Base-by-base conservation (phyloP, 73 alveolate genomes). In the Blepharisma japonicum region DNA sequence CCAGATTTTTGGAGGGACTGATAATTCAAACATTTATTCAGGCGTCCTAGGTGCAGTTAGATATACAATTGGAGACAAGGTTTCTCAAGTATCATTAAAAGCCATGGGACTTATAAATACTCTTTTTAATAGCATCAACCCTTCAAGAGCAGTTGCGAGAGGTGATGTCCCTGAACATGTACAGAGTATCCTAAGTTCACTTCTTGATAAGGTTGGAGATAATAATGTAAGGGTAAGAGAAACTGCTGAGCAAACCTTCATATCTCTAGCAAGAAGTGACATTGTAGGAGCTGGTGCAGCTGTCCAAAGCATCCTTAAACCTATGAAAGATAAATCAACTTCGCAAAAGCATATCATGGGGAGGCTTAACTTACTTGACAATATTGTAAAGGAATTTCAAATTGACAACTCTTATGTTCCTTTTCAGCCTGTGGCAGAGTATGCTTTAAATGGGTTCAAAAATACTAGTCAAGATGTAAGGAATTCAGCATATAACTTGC, bases 181-280 rank as follows among this genome's bases (percentile, higher is more conserved):
- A 0, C 95, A 94, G 76, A 89, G 77, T 45, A 89, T 94, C 9
- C 79, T 89, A 7, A 83, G 82, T 48, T 68, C 88, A 79, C 72
- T 96, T 6, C 81, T 93, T 88, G 94, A 94, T 71, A 87, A 90
- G 78, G 77, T 91, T 54, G 99, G 99, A 45, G 98, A 96, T 72
- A 89, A 92, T 68, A 94, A 90, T 79, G 86, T 89, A 50, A 88
- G 95, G 71, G 80, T 91, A 6, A 94, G 97, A 74, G 99, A 96
- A 81, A 86, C 83, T 70, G 93, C 97, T 18, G 97, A 94, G 68
- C 90, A 94, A 70, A 89, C 95, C 39, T 86, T 95, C 50, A 66
- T 96, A 48, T 78, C 82, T 55, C 76, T 96, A 68, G 97, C 96
- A n/a, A 91, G 90, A 55, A 93, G 91, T 74, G 87, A 89, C 14